Percentiles rank a stretch among this genome's conserved stretches.
Evolutionary conservation across 225 moss, liverwort and hornwort genomes (phyloP).

Genomic region (Pseudisothecium myosuroides): DNA sequence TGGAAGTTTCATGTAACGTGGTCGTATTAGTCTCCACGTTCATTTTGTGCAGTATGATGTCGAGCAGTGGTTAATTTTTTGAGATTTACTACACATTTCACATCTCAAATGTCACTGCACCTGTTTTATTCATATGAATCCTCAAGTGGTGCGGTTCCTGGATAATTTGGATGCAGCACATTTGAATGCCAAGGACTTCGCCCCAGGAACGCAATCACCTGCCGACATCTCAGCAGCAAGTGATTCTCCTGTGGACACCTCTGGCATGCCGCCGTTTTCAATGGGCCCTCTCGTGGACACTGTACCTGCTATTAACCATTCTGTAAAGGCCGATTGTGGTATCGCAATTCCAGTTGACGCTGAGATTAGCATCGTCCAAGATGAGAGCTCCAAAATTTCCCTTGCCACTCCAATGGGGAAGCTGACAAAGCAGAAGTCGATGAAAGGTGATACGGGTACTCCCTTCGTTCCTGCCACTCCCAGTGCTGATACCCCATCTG

Average conservation of each 20-base stretch:
- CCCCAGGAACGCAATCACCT: not conserved
- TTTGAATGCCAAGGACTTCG: too few relatives aligned
- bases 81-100: not conserved
- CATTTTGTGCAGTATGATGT: not conserved
- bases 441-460: not conserved
- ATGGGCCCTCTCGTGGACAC: not conserved
- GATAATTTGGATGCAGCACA: not conserved
- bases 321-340: not conserved
- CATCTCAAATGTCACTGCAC: too few relatives aligned
- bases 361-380: not conserved
- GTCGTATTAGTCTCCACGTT: too few relatives aligned
- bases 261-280: not conserved
- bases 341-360: not conserved
- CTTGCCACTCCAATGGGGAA: not conserved
- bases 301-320: not conserved
- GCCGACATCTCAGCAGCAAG: not conserved
- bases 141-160: not conserved
- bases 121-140: not conserved
- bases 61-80: too few relatives aligned
- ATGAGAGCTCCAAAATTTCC: not conserved
- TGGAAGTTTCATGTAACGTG: too few relatives aligned
- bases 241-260: not conserved
- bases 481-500: not conserved
- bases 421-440: not conserved
- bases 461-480: slow-evolving; percentile 3